phyloP scores from a whole-genome alignment of 192 early-diverging fungal species.

The Pecoramyces ruminantium region DNA sequence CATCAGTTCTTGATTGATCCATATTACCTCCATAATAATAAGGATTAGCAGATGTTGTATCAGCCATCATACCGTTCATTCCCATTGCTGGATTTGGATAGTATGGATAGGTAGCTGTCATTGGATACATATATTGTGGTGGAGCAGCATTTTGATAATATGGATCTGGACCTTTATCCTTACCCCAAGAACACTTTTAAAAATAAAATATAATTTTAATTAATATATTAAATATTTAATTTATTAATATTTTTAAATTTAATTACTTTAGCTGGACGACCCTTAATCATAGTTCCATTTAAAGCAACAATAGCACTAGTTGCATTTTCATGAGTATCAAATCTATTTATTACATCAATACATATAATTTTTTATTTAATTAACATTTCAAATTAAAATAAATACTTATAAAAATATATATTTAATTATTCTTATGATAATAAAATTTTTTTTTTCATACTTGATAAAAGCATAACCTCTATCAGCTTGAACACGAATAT shows the following conservation, averaged over 20 bases:
- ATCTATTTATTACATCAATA: no score
- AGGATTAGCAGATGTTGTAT: background rate
- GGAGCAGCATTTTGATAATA: slow-evolving; percentile 4
- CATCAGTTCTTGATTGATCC: background rate
- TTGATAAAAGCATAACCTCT: slow-evolving; percentile 85
- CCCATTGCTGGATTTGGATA: background rate
- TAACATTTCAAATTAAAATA: no score
- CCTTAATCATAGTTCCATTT: slow-evolving; percentile 53
- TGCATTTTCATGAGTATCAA: slow-evolving; percentile 80
- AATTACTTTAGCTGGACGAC: slow-evolving; percentile 53
- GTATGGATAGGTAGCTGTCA: background rate
- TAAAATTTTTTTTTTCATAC: slow-evolving; percentile 14
- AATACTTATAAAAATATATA: no score
- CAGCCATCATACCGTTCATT: background rate
- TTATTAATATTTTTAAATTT: no score
- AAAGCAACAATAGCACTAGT: slow-evolving; percentile 72
- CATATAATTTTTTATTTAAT: no score
- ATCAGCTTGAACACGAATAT: slow-evolving; percentile 71
- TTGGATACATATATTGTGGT: background rate
- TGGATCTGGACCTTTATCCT: slow-evolving; percentile 45
- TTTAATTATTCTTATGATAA: no score
- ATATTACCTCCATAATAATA: background rate
- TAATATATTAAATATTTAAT: background rate
- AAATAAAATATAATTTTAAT: no score
- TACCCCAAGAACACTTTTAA: slow-evolving; percentile 66